These are phyloP conservation scores for Fusarium nanum DNA, from an alignment of 2,329 filamentous ascomycete species.

Conservation along the genomic window DNA sequence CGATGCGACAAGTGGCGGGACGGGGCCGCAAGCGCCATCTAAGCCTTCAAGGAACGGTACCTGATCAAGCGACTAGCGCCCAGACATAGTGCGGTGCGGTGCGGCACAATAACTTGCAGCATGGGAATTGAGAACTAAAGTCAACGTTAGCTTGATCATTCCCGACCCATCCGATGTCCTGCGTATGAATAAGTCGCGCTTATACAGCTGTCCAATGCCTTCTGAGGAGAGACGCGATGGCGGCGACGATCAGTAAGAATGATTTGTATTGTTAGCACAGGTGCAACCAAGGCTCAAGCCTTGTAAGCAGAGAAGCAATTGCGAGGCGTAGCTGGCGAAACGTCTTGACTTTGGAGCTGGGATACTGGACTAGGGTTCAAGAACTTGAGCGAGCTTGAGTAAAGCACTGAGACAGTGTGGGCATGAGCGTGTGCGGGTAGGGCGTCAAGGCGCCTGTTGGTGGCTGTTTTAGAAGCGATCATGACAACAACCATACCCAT, in stretches of 20 bases:
- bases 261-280: conserved; percentile 9
- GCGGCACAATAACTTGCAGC: not conserved
- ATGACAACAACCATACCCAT: conserved; percentile 21
- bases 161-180: conserved; percentile 32
- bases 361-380: not conserved
- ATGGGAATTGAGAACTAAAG: conserved; percentile 1
- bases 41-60: conserved; percentile 46
- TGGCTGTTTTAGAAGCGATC: conserved; percentile 40
- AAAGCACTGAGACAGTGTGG: conserved; percentile 6
- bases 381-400: not conserved
- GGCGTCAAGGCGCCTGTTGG: conserved; percentile 47
- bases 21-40: conserved; percentile 46
- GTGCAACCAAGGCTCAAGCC: conserved; percentile 1
- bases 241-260: conserved; percentile 20
- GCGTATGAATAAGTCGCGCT: conserved; percentile 12
- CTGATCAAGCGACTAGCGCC: conserved; percentile 41
- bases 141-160: not conserved
- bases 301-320: conserved; percentile 11
- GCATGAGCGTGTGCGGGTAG: conserved; percentile 34
- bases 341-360: not conserved
- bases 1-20: conserved; percentile 43
- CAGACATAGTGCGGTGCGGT: conserved; percentile 20
- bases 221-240: conserved; percentile 5
- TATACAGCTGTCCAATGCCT: conserved; percentile 18
- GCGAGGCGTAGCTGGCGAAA: conserved; percentile 8